Base-by-base conservation (phyloP, 164 flowering plant species). In the Tetrastigma voinierianum region DNA sequence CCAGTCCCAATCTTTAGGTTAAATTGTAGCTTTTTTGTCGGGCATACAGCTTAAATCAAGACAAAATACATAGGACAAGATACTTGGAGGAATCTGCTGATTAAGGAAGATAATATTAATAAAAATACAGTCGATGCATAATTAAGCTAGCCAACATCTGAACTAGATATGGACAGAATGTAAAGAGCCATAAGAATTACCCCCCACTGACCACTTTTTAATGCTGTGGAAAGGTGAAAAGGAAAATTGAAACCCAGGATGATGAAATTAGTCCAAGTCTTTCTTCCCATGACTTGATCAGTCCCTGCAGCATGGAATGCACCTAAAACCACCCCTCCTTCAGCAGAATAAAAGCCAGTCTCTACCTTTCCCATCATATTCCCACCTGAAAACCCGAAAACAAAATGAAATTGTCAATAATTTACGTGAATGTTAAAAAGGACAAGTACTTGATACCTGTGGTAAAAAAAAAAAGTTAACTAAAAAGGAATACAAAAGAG, bases 111-210 rank as follows among this genome's bases (percentile, higher is more conserved):
- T n/a, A n/a, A n/a, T n/a, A n/a, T 43, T 43, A 44, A 7, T 44
- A 13, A 24, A 19, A 18, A 52, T 52, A n/a, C 19, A 0, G 19
- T 14, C n/a, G 44, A 44, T 3, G 5, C 23, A 47, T 15, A 3
- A 17, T n/a, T 16, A 65, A 45, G 16, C 46, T 55, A 59, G 47
- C 48, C 14, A 20, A 14, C 14, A 67, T 46, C 62, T 57, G 49
- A 54, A 59, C 32, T 21, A 40, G 18, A 69, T 45, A 54, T 69
- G 46, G 56, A 54, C 61, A 69, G 47, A 46, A 69, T 69, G 60
- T 69, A 62, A 66, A 69, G 11, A 59, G 48, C 45, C 40, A n/a
- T n/a, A 13, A 10, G 24, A 44, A 47, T 59, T 43, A n/a, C n/a
- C 32, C 25, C 64, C 10, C 19, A 46, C 24, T 9, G 0, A 11